Evolutionary conservation across 2,329 filamentous ascomycete genomes (phyloP), one percentile per base, ranked within the genome.

Genomic region (Xylariaceae sp.): DNA sequence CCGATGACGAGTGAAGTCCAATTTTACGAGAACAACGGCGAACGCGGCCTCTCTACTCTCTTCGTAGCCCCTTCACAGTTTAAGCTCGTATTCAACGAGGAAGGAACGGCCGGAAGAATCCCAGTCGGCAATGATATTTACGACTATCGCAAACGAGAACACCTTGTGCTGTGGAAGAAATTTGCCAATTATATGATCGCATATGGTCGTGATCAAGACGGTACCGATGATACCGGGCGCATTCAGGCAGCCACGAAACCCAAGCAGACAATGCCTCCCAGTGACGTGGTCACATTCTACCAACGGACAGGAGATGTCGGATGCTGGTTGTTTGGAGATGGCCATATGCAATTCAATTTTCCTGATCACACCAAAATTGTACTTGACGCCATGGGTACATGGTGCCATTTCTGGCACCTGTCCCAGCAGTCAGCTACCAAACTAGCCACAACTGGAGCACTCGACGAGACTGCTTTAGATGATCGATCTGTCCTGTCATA

Each of bases 301-400:
- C 88, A 92, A 70, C 78, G 88, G 42, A 85, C 89, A 52, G 87
- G 88, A 39, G 87, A 88, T 60, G 87, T 91, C 30, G 87, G 87
- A 14, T 86, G 88, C 68, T 91, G 87, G 87, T 83, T 84, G 44
- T 92, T 92, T 61, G 81, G 80, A 48, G 87, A 92, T 64, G 89
- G 89, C 2, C 87, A 89, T 60, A 77, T 91, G 57, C 87, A 90
- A 80, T 88, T 92, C 70, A 92, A 94, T 70, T 94, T 94, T 67
- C 88, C 89, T 2, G 89, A 94, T 59, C 89, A 94, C 66, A 92
- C 89, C 51, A 94, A 94, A 70, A 80, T 94, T 47, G 85, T 92
- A 11, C 72, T 94, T 22, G 88, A 89, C 50, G 73, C 85, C 1
- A 81, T 86, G 30, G 88, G 86, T n/a, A 82, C 78, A 1, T 86